A percentile compares a stretch with the other conserved stretches of the same genome.
These are phyloP conservation scores for Phycomyces blakesleeanus DNA, from an alignment of 192 early-diverging fungal genomes.

Conservation along the genomic window DNA sequence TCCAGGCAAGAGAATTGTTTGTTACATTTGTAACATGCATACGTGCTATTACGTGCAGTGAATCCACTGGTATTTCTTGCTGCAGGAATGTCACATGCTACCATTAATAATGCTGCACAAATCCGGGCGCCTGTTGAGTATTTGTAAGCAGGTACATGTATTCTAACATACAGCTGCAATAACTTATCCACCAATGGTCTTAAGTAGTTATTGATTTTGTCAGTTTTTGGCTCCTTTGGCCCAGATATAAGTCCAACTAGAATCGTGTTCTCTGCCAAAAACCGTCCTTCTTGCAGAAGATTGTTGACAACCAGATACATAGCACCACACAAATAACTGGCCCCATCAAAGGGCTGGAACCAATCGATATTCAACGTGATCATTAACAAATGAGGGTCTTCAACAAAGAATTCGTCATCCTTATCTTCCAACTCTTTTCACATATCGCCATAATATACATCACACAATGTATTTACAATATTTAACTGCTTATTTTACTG, in stretches of 20 bases:
- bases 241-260: conserved; percentile 7
- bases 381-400: not conserved
- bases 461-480: too few relatives aligned
- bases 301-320: conserved; percentile 3
- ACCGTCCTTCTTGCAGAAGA: conserved; percentile 1
- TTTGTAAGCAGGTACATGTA: too few relatives aligned
- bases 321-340: not conserved
- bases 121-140: too few relatives aligned
- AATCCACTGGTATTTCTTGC: too few relatives aligned
- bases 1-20: not conserved
- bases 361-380: conserved; percentile 7
- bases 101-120: too few relatives aligned
- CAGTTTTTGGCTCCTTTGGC: not conserved
- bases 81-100: too few relatives aligned
- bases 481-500: too few relatives aligned
- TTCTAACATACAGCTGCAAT: not conserved
- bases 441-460: not conserved
- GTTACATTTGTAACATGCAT: not conserved
- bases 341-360: not conserved
- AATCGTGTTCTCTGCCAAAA: not conserved
- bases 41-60: too few relatives aligned
- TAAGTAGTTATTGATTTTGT: not conserved
- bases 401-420: not conserved
- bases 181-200: not conserved
- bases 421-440: not conserved